These are phyloP conservation scores for Penicillium waksmanii DNA, from an alignment of 495 filamentous ascomycete genomes.

Conservation along the genomic window DNA sequence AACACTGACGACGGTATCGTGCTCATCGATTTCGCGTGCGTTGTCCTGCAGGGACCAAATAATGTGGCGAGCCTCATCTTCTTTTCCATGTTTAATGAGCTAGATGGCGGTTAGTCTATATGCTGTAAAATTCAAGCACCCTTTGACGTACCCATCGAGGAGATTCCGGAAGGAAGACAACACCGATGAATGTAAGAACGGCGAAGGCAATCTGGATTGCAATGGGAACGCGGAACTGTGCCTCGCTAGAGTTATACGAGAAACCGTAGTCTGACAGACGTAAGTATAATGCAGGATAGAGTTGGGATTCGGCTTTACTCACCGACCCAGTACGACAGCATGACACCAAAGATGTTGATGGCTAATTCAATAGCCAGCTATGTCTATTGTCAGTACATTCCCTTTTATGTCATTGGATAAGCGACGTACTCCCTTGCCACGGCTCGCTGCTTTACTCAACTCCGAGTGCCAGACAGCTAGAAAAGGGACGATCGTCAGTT, in stretches of 20 bases:
- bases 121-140: conserved; percentile 10
- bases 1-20: conserved; percentile 29
- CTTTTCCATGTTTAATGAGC: conserved; percentile 39
- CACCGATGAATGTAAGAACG: conserved; percentile 49
- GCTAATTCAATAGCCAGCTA: conserved; percentile 58
- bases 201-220: conserved; percentile 62
- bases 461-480: conserved; percentile 58
- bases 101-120: conserved; percentile 10
- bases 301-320: conserved; percentile 6
- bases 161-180: conserved; percentile 57
- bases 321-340: conserved; percentile 45
- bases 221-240: conserved; percentile 53
- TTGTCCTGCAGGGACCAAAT: conserved; percentile 39
- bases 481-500: not conserved
- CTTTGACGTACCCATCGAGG: conserved; percentile 47
- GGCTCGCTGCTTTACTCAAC: conserved; percentile 61
- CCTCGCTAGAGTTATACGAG: conserved; percentile 35
- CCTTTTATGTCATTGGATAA: not conserved
- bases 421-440: conserved; percentile 61
- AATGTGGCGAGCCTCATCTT: conserved; percentile 34
- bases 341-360: conserved; percentile 61
- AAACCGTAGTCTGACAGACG: conserved; percentile 33
- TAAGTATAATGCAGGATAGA: not conserved
- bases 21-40: conserved; percentile 29
- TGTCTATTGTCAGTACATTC: conserved; percentile 1